These are phyloP conservation scores for Amanita exitialis DNA, from an alignment of 768 basidiomycete genomes.

Conservation along the genomic window DNA sequence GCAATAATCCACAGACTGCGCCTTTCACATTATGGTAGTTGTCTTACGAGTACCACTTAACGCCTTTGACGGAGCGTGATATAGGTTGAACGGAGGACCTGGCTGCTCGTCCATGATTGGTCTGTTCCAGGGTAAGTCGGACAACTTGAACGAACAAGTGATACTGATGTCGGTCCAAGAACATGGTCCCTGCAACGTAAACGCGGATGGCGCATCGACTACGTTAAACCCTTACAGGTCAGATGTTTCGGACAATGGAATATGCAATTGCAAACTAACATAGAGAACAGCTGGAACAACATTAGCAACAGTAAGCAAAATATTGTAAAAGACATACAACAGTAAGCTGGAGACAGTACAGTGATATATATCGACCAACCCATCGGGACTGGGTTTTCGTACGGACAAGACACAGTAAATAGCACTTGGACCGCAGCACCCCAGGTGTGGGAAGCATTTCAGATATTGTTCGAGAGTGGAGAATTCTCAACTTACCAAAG, in stretches of 20 bases:
- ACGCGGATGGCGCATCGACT: constrained; percentile 40
- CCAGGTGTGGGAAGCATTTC: constrained; percentile 53
- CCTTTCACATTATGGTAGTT: constrained; percentile 56
- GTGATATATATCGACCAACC: constrained; percentile 69
- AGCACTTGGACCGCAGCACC: constrained; percentile 47
- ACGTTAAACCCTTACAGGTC: constrained; percentile 53
- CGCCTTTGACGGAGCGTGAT: background rate
- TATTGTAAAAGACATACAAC: background rate
- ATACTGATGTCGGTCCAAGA: constrained; percentile 23
- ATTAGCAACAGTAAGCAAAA: constrained; percentile 49
- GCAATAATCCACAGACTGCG: constrained; percentile 46
- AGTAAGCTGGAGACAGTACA: constrained; percentile 13
- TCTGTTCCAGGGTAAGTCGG: constrained; percentile 32
- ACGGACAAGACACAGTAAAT: constrained; percentile 46
- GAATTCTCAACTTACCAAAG: constrained; percentile 40
- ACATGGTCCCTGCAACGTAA: constrained; percentile 55
- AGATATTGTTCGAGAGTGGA: constrained; percentile 48
- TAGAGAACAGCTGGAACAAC: constrained; percentile 48
- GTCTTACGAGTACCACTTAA: background rate
- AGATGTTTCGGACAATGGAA: background rate
- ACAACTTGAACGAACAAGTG: background rate
- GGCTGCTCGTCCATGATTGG: constrained; percentile 59
- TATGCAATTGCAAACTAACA: background rate
- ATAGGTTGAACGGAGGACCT: constrained; percentile 50
- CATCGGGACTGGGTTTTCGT: constrained; percentile 57